phyloP scores from a whole-genome alignment of 2,329 filamentous ascomycete genomes.

The Phialophora macrospora region DNA sequence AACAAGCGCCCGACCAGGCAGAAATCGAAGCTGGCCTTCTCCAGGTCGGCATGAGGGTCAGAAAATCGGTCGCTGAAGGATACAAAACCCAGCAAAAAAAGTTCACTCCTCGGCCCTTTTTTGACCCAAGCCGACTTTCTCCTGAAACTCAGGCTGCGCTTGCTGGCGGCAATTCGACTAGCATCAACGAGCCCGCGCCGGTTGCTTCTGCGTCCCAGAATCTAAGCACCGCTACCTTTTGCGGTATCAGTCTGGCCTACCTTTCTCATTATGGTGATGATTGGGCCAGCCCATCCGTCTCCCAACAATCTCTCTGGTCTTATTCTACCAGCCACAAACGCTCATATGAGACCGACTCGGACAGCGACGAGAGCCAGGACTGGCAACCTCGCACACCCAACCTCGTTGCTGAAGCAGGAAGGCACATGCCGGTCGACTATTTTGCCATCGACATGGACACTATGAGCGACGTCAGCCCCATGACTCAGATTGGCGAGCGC shows the following conservation, averaged over 20 bases:
- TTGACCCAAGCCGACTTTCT: slow-evolving; percentile 35
- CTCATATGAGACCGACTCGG: slow-evolving; percentile 46
- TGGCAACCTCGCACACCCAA: slow-evolving; percentile 37
- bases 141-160: slow-evolving; percentile 38
- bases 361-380: slow-evolving; percentile 45
- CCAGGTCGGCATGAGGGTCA: slow-evolving; percentile 89
- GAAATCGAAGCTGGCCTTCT: slow-evolving; percentile 78
- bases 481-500: slow-evolving; percentile 31
- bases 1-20: slow-evolving; percentile 48
- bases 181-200: slow-evolving; percentile 25
- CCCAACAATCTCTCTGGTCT: slow-evolving; percentile 48
- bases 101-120: slow-evolving; percentile 39
- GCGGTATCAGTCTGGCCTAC: slow-evolving; percentile 38
- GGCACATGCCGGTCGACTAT: slow-evolving; percentile 37
- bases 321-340: slow-evolving; percentile 48
- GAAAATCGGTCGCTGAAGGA: slow-evolving; percentile 90
- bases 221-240: slow-evolving; percentile 43
- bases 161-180: slow-evolving; percentile 15
- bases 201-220: slow-evolving; percentile 59
- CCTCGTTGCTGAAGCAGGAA: slow-evolving; percentile 33
- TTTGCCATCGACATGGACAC: slow-evolving; percentile 37
- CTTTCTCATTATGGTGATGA: slow-evolving; percentile 45
- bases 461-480: slow-evolving; percentile 35
- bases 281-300: slow-evolving; percentile 48
- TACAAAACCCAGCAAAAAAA: slow-evolving; percentile 66